Evolutionary conservation across 306 rosid genomes (phyloP), one percentile per base, ranked within the genome.

Genomic region (Quillaja saponaria): DNA sequence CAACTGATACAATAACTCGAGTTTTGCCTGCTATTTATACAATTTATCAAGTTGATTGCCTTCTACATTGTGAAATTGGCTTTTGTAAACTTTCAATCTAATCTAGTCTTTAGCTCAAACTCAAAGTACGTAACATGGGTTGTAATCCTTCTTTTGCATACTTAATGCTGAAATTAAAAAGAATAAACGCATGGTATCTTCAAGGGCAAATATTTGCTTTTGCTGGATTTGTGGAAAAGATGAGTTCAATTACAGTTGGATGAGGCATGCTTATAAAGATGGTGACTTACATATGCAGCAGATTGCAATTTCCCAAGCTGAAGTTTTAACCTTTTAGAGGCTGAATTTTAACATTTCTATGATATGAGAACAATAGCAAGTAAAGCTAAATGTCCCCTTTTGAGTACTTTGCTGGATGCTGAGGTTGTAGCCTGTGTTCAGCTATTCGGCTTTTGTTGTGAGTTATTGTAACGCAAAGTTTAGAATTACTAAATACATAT

Each of bases 141-240:
- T n/a, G n/a, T n/a, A n/a, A n/a, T n/a, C n/a, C n/a, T n/a, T n/a
- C n/a, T n/a, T 34, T 63, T 15, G 13, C 39, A 16, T 10, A 49
- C 52, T 53, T 15, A 45, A 50, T 45, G 20, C 16, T 56, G 48
- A 61, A 42, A 17, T 37, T 33, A 44, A 44, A 31, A 45, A n/a
- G 62, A 5, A 15, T 73, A n/a, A n/a, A n/a, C 52, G 17, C 12
- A 6, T 34, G n/a, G 13, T 62, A 41, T 54, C 33, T 70, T 75
- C 11, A 49, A 16, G 52, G 68, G 80, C 74, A 84, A 67, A 80
- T n/a, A 64, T 34, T 35, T 37, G 18, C n/a, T n/a, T n/a, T n/a
- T 39, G 31, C 35, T 34, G 31, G 11, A 20, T 34, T 38, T 46
- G 7, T 16, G 15, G 11, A 44, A 20, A 9, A 13, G 21, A 8